Conservation (phyloP, 2,329 filamentous ascomycete species). For the Parasarocladium wereldwijsianum region DNA sequence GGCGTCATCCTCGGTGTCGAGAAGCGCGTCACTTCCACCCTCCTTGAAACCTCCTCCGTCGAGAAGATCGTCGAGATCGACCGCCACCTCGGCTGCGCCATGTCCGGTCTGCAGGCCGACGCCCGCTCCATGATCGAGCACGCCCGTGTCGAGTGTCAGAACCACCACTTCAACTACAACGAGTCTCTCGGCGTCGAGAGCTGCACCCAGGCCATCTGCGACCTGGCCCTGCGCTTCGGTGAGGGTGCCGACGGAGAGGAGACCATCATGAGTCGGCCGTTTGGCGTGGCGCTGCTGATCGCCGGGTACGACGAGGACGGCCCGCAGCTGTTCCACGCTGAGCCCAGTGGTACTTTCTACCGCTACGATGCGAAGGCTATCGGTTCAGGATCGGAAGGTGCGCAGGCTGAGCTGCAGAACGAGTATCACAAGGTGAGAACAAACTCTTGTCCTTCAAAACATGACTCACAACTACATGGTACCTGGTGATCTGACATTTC, state of each 20-base stretch:
- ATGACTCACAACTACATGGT: too few relatives aligned
- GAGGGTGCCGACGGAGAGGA: slow-evolving; percentile 96
- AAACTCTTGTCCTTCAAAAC: slow-evolving; percentile 2
- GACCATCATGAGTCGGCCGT: slow-evolving; percentile 95
- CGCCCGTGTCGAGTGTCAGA: slow-evolving; percentile 93
- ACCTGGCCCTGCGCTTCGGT: slow-evolving; percentile 87
- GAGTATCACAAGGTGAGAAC: slow-evolving; percentile 78
- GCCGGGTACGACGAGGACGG: slow-evolving; percentile 96
- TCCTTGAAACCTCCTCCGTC: slow-evolving; percentile 93
- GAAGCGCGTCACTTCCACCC: slow-evolving; percentile 94
- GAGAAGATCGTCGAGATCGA: slow-evolving; percentile 99
- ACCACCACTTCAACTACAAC: slow-evolving; percentile 95
- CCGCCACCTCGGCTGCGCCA: slow-evolving; percentile 95
- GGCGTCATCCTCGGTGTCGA: slow-evolving; percentile 95
- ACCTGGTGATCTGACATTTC: too few relatives aligned
- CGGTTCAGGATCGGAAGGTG: slow-evolving; percentile 90
- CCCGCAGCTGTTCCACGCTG: slow-evolving; percentile 91
- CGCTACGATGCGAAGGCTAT: slow-evolving; percentile 98
- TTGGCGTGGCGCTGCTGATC: slow-evolving; percentile 91
- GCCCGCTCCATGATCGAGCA: slow-evolving; percentile 97
- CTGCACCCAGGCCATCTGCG: slow-evolving; percentile 97
- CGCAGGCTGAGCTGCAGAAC: slow-evolving; percentile 94
- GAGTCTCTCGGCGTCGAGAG: slow-evolving; percentile 91
- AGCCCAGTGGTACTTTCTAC: slow-evolving; percentile 97
- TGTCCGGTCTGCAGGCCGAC: slow-evolving; percentile 95